Conservation (phyloP, 1,139 yeast species). For the Suhomyces maxii region DNA sequence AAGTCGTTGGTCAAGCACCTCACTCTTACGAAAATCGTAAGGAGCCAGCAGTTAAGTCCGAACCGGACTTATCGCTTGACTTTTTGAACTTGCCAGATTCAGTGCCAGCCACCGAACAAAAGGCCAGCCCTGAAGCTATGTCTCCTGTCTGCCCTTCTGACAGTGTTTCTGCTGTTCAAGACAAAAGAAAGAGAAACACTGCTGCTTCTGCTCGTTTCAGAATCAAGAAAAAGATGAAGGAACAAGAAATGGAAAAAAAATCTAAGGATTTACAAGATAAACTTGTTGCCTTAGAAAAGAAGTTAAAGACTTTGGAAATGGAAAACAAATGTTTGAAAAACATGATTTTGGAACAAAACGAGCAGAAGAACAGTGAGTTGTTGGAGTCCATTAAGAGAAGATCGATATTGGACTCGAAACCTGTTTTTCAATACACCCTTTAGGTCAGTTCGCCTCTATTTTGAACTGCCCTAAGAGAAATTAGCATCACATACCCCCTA, state of each 20-base stretch:
- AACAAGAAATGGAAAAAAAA: conserved; percentile 69
- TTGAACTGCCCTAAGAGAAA: neutral
- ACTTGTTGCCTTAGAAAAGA: conserved; percentile 41
- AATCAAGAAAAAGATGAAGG: conserved; percentile 77
- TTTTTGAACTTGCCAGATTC: conserved; percentile 9
- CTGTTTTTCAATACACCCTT: conserved; percentile 34
- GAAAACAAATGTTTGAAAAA: conserved; percentile 71
- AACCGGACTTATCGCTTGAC: conserved; percentile 12
- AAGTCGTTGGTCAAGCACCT: conserved; percentile 9
- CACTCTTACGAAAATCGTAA: conserved; percentile 4
- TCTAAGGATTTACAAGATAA: conserved; percentile 45
- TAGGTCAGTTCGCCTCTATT: conserved; percentile 10
- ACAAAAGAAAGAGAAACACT: conserved; percentile 71
- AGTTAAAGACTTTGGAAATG: conserved; percentile 60
- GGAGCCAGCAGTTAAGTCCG: conserved; percentile 9
- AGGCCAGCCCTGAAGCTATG: conserved; percentile 2
- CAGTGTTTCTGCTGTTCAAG: conserved; percentile 23
- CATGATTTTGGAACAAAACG: conserved; percentile 49
- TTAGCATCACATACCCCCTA: neutral
- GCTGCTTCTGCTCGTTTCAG: conserved; percentile 83
- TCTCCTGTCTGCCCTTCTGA: conserved; percentile 12
- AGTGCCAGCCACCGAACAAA: neutral
- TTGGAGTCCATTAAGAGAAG: conserved; percentile 45
- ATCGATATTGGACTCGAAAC: conserved; percentile 33
- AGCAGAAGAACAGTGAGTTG: conserved; percentile 40